Evolutionary conservation across 2,329 filamentous ascomycete genomes (phyloP).

Genomic region (Westerdykella sp.): DNA sequence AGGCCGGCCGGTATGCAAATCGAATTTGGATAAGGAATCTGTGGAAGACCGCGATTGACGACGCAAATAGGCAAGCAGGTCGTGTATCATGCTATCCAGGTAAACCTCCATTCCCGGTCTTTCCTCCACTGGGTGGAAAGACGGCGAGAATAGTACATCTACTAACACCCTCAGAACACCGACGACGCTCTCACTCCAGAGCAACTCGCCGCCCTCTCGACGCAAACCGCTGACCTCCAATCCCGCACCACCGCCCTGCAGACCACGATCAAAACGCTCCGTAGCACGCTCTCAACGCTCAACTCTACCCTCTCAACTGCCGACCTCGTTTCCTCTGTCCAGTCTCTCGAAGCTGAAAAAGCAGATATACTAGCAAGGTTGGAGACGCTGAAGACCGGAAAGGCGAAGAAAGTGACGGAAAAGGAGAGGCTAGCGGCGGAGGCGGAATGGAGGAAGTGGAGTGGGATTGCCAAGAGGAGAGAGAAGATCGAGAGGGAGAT

Average conservation of each 20-base stretch:
- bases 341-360: slow-evolving; percentile 42
- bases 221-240: slow-evolving; percentile 44
- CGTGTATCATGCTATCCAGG: slow-evolving; percentile 53
- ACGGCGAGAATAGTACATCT: background rate
- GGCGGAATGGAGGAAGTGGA: slow-evolving; percentile 42
- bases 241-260: slow-evolving; percentile 42
- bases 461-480: slow-evolving; percentile 35
- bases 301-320: slow-evolving; percentile 46
- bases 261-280: slow-evolving; percentile 45
- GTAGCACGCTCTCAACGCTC: slow-evolving; percentile 42
- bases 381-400: slow-evolving; percentile 36
- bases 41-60: background rate
- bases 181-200: slow-evolving; percentile 45
- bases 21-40: background rate
- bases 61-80: slow-evolving; percentile 50
- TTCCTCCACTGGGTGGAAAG: no score
- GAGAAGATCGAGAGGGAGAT: slow-evolving; percentile 44
- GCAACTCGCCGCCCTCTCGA: slow-evolving; percentile 45
- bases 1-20: slow-evolving; percentile 45
- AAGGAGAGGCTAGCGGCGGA: slow-evolving; percentile 46
- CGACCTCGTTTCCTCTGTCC: slow-evolving; percentile 44
- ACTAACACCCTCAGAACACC: slow-evolving; percentile 39
- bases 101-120: slow-evolving; percentile 11
- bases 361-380: slow-evolving; percentile 38
- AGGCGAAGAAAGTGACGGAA: slow-evolving; percentile 42